Percentiles rank a stretch among this genome's conserved stretches.
phyloP scores from a whole-genome alignment of 2,329 filamentous ascomycete species.

The Pseudovirgaria hyperparasitica region DNA sequence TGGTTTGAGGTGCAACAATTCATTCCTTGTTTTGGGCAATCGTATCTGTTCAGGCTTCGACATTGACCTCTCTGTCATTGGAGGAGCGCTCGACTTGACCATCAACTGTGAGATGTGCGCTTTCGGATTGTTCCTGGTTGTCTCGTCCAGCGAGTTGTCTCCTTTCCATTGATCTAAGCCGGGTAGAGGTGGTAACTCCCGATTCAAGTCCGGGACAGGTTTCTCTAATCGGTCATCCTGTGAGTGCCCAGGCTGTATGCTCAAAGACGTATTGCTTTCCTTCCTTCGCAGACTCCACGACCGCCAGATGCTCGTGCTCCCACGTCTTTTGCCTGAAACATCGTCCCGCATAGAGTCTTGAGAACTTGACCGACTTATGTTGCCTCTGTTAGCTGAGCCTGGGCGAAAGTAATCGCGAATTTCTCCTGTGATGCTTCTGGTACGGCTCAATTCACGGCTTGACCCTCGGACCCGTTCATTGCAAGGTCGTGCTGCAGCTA shows the following conservation, averaged over 20 bases:
- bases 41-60: conserved; percentile 17
- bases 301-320: too few species aligned
- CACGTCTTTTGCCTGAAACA: too few species aligned
- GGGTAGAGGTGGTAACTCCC: conserved; percentile 34
- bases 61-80: conserved; percentile 19
- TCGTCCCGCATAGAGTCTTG: too few species aligned
- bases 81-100: conserved; percentile 18
- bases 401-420: too few species aligned
- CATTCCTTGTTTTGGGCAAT: conserved; percentile 7
- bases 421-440: too few species aligned
- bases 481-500: too few species aligned
- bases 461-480: too few species aligned
- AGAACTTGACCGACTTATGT: too few species aligned
- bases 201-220: conserved; percentile 29
- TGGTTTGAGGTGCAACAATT: not conserved
- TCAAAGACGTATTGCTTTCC: too few species aligned
- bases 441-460: too few species aligned
- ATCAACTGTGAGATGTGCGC: conserved; percentile 6
- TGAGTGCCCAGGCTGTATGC: not conserved
- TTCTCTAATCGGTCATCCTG: conserved; percentile 9
- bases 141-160: conserved; percentile 4
- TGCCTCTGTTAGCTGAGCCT: too few species aligned
- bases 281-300: too few species aligned
- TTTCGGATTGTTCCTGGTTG: conserved; percentile 8
- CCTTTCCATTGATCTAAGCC: conserved; percentile 30